Conservation (phyloP, 2,329 filamentous ascomycete genomes). For the Stachybotrys chlorohalonatus region DNA sequence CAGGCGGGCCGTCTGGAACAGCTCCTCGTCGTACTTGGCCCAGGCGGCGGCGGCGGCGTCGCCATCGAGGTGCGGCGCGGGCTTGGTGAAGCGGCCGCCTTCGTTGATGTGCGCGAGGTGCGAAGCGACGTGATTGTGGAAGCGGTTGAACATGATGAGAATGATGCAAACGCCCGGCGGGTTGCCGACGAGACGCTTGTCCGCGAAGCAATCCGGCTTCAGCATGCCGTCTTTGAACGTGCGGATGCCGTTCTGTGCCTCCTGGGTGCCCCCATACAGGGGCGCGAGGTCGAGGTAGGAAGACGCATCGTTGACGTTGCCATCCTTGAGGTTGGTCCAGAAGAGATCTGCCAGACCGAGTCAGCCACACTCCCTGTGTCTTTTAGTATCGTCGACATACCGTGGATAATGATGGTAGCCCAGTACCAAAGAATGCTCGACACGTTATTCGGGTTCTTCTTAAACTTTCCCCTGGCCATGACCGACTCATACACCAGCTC, state of each 20-base stretch:
- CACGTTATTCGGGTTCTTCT: constrained; percentile 59
- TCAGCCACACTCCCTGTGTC: background rate
- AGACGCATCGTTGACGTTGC: constrained; percentile 55
- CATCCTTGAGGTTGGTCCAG: constrained; percentile 55
- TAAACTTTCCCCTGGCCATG: constrained; percentile 42
- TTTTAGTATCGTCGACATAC: constrained; percentile 21
- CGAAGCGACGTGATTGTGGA: constrained; percentile 79
- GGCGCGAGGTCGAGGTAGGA: constrained; percentile 65
- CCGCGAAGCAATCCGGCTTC: constrained; percentile 64
- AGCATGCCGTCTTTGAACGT: constrained; percentile 63
- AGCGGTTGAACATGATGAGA: constrained; percentile 71
- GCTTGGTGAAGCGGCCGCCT: constrained; percentile 64
- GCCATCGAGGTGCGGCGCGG: constrained; percentile 36
- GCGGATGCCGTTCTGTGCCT: constrained; percentile 56
- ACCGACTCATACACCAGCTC: constrained; percentile 52
- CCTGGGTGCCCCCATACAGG: constrained; percentile 60
- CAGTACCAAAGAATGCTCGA: constrained; percentile 65
- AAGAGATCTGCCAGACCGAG: constrained; percentile 45
- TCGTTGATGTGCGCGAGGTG: constrained; percentile 84
- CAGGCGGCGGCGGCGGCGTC: constrained; percentile 43
- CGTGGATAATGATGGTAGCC: constrained; percentile 66
- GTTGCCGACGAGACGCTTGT: constrained; percentile 60
- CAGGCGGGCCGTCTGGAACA: constrained; percentile 72
- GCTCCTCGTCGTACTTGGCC: constrained; percentile 65
- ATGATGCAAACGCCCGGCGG: constrained; percentile 64